Percentiles rank a stretch among this genome's conserved stretches.
phyloP scores from a whole-genome alignment of 2,329 filamentous ascomycete species.

The Aspergillus pseudonomiae region DNA sequence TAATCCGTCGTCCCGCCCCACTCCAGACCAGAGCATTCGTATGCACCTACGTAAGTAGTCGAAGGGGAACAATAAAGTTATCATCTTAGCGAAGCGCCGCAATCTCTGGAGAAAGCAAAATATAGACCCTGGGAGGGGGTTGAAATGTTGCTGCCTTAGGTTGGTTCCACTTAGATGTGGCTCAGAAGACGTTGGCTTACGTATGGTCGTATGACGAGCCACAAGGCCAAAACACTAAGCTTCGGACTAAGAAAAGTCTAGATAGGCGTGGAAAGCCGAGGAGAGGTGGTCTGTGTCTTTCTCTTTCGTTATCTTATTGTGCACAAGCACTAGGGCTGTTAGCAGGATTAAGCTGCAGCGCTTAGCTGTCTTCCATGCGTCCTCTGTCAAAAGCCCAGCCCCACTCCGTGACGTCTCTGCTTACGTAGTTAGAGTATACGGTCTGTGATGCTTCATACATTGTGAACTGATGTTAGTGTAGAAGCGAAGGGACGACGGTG shows the following conservation, averaged over 20 bases:
- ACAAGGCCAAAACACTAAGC: slow-evolving; percentile 6
- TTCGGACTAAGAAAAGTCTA: slow-evolving; percentile 5
- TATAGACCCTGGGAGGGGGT: neutral
- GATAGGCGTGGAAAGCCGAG: slow-evolving; percentile 3
- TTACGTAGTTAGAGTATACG: slow-evolving; percentile 20
- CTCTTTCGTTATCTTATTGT: neutral
- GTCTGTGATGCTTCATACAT: neutral
- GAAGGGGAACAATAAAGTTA: slow-evolving; percentile 8
- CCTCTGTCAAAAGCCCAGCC: slow-evolving; percentile 14
- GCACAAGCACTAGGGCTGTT: neutral
- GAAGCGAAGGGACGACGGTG: neutral
- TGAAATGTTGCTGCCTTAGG: slow-evolving; percentile 11
- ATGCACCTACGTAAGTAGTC: slow-evolving; percentile 26
- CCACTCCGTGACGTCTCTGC: slow-evolving; percentile 27
- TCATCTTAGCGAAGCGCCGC: slow-evolving; percentile 7
- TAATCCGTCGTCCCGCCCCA: slow-evolving; percentile 12
- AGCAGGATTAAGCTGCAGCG: slow-evolving; percentile 2
- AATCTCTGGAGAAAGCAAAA: slow-evolving; percentile 7
- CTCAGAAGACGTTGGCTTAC: slow-evolving; percentile 10
- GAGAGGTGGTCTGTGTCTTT: neutral
- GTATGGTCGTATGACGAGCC: slow-evolving; percentile 9
- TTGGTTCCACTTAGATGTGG: slow-evolving; percentile 5
- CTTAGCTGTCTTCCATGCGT: slow-evolving; percentile 10
- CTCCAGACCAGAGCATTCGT: slow-evolving; percentile 23
- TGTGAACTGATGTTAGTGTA: slow-evolving; percentile 9